phyloP scores from a whole-genome alignment of 1,284 basidiomycete species.

The Ustilago hordei region DNA sequence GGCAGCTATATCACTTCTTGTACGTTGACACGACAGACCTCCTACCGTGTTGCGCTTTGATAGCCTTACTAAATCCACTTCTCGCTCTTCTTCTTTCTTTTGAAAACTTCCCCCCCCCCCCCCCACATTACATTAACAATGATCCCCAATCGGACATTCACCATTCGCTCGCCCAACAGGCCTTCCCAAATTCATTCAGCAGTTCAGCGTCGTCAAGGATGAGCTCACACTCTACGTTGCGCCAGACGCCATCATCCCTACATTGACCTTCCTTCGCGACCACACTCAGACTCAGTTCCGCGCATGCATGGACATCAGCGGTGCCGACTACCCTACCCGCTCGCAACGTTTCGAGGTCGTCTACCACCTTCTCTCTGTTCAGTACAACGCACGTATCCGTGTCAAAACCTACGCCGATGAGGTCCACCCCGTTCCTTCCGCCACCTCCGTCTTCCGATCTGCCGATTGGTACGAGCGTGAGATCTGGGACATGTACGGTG shows the following conservation, averaged over 20 bases:
- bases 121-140: not conserved
- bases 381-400: conserved; percentile 80
- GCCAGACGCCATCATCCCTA: conserved; percentile 84
- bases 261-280: conserved; percentile 93
- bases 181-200: conserved; percentile 68
- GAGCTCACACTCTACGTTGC: conserved; percentile 91
- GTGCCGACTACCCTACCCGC: conserved; percentile 93
- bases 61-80: not conserved
- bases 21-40: conserved; percentile 30
- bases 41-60: not conserved
- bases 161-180: conserved; percentile 31
- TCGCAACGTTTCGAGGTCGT: conserved; percentile 96
- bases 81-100: no score
- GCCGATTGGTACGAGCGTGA: conserved; percentile 99
- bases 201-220: conserved; percentile 79
- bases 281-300: conserved; percentile 97
- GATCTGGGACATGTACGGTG: conserved; percentile 97
- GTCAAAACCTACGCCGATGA: conserved; percentile 99
- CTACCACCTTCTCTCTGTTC: conserved; percentile 90
- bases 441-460: conserved; percentile 82
- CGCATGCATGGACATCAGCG: conserved; percentile 90
- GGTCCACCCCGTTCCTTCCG: conserved; percentile 91
- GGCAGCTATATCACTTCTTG: conserved; percentile 66
- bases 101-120: not conserved
- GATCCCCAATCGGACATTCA: not conserved